Evolutionary conservation across 1,139 yeast genomes (phyloP), one percentile per base, ranked within the genome.

Genomic region (Candida sanyaensis): DNA sequence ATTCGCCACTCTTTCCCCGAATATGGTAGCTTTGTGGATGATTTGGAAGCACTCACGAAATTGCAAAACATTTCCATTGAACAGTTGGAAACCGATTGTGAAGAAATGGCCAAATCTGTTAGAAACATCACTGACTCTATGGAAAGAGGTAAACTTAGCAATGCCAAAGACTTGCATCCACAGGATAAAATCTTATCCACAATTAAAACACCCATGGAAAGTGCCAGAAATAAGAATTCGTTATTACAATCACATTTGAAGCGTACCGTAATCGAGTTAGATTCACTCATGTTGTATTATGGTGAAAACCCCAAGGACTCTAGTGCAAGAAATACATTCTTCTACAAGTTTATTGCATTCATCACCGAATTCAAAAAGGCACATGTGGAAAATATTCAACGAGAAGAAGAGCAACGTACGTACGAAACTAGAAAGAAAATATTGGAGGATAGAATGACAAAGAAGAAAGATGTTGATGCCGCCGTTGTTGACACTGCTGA

Each of bases 1-100:
- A 80, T 93, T 23, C 73, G 98, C 46, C 79, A 78, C 32, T 80
- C 86, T 28, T 92, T 88, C 61, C 92, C 97, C 0, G 91, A 88
- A 47, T 74, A 82, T 52, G 86, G 89, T 42, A 77, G 77, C 2
- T 92, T 93, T 66, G 82, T 86, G 10, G 89, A 87, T 55, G 97
- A 93, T 47, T 71, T 93, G 55, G 70, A 72, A 42, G 77, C 80
- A n/a, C 78, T 90, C 17, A 73, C 76, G 43, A 78, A 78, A 26
- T 78, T 86, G 2, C 81, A 91, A 13, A 88, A 86, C 51, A 67
- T 89, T 9, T 83, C 91, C 0, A 71, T 92, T 43, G 97, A 90
- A 47, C 96, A 86, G 52, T 69, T 92, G 33, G 84, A 84, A 55
- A 68, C 71, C 26, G 96, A 90, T 52, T 87, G 96, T 59, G 64